These are phyloP conservation scores for Populus nigra DNA, from an alignment of 345 rosid species.

Conservation along the genomic window DNA sequence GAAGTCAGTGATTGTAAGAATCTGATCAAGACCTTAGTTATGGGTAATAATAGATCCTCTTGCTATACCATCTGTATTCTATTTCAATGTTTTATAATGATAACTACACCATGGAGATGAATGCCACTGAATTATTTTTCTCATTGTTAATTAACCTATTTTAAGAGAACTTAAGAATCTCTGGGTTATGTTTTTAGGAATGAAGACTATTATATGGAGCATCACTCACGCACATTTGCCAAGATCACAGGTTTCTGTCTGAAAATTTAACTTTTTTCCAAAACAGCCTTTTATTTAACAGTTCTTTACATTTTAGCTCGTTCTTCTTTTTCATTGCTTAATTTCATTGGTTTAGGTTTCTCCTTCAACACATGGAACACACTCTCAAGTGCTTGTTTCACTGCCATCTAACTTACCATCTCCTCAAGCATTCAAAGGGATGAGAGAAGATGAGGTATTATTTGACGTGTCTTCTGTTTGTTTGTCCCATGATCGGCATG, in stretches of 20 bases:
- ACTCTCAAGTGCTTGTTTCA: constrained; percentile 65
- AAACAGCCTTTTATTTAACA: background rate
- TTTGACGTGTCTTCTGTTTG: background rate
- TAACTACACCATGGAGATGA: background rate
- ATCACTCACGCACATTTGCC: constrained; percentile 97
- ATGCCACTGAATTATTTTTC: background rate
- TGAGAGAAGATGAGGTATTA: constrained; percentile 96
- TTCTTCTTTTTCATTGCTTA: constrained; percentile 16
- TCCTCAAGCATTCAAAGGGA: constrained; percentile 84
- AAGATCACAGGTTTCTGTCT: constrained; percentile 69
- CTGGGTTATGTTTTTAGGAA: constrained; percentile 53
- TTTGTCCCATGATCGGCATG: constrained; percentile 17
- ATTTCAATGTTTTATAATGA: constrained; percentile 3
- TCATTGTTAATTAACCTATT: background rate
- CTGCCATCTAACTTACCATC: constrained; percentile 54
- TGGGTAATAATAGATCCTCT: constrained; percentile 73
- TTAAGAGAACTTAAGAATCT: constrained; percentile 1
- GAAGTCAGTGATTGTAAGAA: constrained; percentile 96
- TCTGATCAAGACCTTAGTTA: constrained; percentile 94
- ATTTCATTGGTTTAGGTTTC: constrained; percentile 44
- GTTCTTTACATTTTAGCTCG: background rate
- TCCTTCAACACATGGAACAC: constrained; percentile 56
- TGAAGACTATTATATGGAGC: constrained; percentile 98
- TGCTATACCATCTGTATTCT: constrained; percentile 1
- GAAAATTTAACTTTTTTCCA: background rate